Evolutionary conservation across 2,329 filamentous ascomycete genomes (phyloP).

Genomic region (Fusarium subtropicale): DNA sequence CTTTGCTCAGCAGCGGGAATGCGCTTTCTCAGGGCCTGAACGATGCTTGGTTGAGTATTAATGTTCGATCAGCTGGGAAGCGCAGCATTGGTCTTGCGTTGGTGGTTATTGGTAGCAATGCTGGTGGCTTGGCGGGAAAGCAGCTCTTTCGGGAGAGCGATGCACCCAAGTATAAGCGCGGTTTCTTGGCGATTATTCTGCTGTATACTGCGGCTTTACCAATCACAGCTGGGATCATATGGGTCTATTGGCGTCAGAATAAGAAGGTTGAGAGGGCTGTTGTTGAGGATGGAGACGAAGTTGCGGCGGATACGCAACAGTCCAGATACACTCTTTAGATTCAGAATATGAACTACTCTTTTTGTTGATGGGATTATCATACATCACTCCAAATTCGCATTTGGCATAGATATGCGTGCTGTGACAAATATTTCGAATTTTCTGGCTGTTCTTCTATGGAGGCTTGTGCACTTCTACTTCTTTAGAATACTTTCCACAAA

Average conservation of each 20-base stretch:
- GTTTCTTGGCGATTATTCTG: constrained; percentile 36
- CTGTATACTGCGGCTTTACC: constrained; percentile 36
- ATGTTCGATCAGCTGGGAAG: constrained; percentile 24
- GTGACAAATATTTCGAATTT: too few relatives aligned
- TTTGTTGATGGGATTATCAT: too few relatives aligned
- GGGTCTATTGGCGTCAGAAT: constrained; percentile 41
- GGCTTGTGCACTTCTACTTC: too few relatives aligned
- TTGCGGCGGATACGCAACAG: background rate
- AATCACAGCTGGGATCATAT: constrained; percentile 32
- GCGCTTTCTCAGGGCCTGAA: constrained; percentile 40
- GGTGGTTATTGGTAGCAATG: constrained; percentile 45
- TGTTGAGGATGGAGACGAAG: background rate
- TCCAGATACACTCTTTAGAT: background rate
- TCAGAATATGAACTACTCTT: too few relatives aligned
- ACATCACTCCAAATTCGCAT: too few relatives aligned
- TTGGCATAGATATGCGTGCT: too few relatives aligned
- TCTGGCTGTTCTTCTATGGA: too few relatives aligned
- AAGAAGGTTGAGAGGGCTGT: constrained; percentile 14
- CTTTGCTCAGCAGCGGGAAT: constrained; percentile 38
- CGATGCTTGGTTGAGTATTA: constrained; percentile 45
- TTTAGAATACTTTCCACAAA: too few relatives aligned
- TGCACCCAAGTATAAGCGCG: constrained; percentile 33
- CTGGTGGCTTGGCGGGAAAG: constrained; percentile 39
- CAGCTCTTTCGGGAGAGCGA: constrained; percentile 42
- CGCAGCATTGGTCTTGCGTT: constrained; percentile 41